phyloP scores from a whole-genome alignment of 2,329 filamentous ascomycete species.

The Ilyonectria destructans region DNA sequence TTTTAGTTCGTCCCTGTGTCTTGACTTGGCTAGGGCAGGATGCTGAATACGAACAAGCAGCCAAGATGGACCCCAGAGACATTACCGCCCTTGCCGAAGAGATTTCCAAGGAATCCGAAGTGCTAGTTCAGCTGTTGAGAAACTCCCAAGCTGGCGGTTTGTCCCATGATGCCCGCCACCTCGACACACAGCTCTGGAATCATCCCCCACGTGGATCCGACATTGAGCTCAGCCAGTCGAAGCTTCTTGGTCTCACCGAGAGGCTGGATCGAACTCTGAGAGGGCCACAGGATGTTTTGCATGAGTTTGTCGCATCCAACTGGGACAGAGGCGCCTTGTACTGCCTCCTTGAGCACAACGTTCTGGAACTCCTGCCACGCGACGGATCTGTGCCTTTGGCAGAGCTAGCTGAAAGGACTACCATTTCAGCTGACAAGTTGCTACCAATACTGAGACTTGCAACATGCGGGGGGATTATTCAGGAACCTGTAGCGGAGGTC shows the following conservation, averaged over 20 bases:
- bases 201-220: constrained; percentile 13
- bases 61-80: constrained; percentile 31
- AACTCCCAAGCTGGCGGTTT: background rate
- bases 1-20: constrained; percentile 2
- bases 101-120: constrained; percentile 31
- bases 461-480: constrained; percentile 34
- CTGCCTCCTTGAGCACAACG: constrained; percentile 34
- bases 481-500: constrained; percentile 20
- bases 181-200: constrained; percentile 14
- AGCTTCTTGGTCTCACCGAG: constrained; percentile 29
- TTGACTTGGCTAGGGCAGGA: background rate
- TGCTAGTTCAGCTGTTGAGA: constrained; percentile 16
- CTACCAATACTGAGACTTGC: constrained; percentile 36
- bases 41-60: constrained; percentile 26
- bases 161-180: background rate
- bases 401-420: constrained; percentile 29
- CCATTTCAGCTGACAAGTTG: constrained; percentile 33
- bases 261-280: constrained; percentile 23
- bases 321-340: constrained; percentile 43
- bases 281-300: constrained; percentile 45
- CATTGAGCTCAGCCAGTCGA: constrained; percentile 23
- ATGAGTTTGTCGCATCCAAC: constrained; percentile 61
- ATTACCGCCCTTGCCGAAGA: constrained; percentile 27
- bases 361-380: constrained; percentile 33
- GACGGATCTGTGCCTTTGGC: constrained; percentile 21